These are phyloP conservation scores for Trichoderma arundinaceum DNA, from an alignment of 2,329 filamentous ascomycete species.

Conservation along the genomic window DNA sequence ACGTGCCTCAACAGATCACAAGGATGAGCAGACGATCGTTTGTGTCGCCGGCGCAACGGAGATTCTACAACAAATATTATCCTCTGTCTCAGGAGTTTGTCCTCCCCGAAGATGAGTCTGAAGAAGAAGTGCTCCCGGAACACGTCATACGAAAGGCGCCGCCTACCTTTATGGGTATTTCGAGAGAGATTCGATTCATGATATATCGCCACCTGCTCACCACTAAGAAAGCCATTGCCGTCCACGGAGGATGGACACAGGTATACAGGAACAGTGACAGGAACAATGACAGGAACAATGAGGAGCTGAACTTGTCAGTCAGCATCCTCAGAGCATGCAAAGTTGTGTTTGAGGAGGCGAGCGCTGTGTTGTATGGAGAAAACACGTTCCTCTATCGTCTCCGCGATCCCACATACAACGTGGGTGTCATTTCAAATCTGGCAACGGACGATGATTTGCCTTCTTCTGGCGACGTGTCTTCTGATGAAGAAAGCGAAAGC, in stretches of 20 bases:
- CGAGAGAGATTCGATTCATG: conserved; percentile 41
- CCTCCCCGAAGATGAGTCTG: not conserved
- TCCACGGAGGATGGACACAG: conserved; percentile 44
- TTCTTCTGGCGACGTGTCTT: conserved; percentile 4
- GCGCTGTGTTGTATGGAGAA: conserved; percentile 52
- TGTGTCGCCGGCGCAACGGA: not conserved
- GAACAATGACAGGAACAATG: conserved; percentile 40
- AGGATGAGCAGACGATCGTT: not conserved
- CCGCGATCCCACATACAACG: conserved; percentile 44
- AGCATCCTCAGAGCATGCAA: conserved; percentile 48
- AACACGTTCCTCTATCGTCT: conserved; percentile 56
- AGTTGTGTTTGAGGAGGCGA: conserved; percentile 46
- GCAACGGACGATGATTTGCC: conserved; percentile 33
- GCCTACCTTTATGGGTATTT: conserved; percentile 35
- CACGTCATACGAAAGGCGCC: not conserved
- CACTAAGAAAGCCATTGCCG: conserved; percentile 41
- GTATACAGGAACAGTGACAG: conserved; percentile 42
- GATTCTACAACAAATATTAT: not conserved
- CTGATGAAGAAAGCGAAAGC: conserved; percentile 15
- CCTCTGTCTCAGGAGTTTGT: not conserved
- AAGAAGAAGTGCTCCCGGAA: not conserved
- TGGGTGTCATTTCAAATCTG: conserved; percentile 33
- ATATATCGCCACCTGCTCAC: conserved; percentile 45
- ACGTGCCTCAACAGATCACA: not conserved
- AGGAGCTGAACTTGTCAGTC: conserved; percentile 41